Base-by-base conservation (phyloP, 2,329 filamentous ascomycete species). In the Coniochaeta hoffmannii region DNA sequence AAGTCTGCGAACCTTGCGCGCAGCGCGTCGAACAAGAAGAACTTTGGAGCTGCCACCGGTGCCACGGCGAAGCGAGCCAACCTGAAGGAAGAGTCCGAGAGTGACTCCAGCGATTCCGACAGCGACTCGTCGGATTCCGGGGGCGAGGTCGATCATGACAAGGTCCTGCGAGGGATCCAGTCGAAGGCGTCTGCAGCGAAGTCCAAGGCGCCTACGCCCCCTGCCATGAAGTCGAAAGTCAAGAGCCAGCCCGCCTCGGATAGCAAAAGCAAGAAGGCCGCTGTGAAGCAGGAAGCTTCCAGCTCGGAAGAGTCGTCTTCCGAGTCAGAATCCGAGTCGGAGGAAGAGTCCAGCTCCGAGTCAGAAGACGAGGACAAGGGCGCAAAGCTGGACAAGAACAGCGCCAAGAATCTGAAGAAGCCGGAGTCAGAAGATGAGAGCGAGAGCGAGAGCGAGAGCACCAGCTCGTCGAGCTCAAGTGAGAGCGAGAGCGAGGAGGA, bases 401-500 rank as follows among this genome's bases (percentile, higher is more conserved):
- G 68, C 26, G 32, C 60, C 24, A 67, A 69, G 32, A 50, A 57
- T 5, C 62, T 59, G 30, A 56, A 53, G 51, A 55, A n/a, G 28
- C 53, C 46, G 49, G 26, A 53, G 34, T 36, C 53, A n/a, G 53
- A 55, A 44, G 60, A 60, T 41, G 62, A 62, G 8, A 55, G 57
- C 28, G 53, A 56, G 41, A 59, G 57, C 28, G 53, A 56, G 41
- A 59, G 59, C 51, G 62, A 62, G 5, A 55, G 56, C 31, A 57
- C 59, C 55, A 51, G 49, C 28, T 51, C 49, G 2, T 56, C 58
- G 7, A 55, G 57, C 15, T 66, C 65, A 11, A 64, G 65, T 7
- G 63, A 60, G 7, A 65, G 62, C 44, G 62, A 62, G 12, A 61
- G 56, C 19, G 65, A 68, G 55, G 62, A 62, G n/a, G 57, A 64